Evolutionary conservation across 2,329 filamentous ascomycete genomes (phyloP).

Genomic region (Botrytis paeoniae): DNA sequence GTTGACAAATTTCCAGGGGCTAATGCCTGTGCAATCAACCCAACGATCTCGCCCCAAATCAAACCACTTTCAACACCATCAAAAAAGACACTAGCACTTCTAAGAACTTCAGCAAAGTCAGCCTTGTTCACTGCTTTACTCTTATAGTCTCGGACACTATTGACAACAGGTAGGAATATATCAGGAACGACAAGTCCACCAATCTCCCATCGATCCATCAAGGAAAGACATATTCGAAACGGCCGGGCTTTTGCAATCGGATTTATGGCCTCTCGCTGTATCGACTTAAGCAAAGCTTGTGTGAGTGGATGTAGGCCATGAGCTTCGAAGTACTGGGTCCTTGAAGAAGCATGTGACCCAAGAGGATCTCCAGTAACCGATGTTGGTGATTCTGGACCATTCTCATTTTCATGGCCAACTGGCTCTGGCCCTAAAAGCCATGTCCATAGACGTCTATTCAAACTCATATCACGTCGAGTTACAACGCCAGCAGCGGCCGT

Average conservation of each 20-base stretch:
- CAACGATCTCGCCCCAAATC: conserved; percentile 81
- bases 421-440: conserved; percentile 87
- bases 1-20: conserved; percentile 44
- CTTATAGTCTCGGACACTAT: conserved; percentile 75
- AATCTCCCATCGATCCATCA: conserved; percentile 99
- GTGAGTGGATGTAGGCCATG: conserved; percentile 74
- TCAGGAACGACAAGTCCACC: conserved; percentile 84
- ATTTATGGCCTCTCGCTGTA: conserved; percentile 52
- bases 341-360: conserved; percentile 44
- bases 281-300: conserved; percentile 72
- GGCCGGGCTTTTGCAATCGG: conserved; percentile 74
- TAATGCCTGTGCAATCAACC: conserved; percentile 62
- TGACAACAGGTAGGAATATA: conserved; percentile 81
- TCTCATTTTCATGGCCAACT: conserved; percentile 46
- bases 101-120: conserved; percentile 81
- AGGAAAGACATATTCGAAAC: conserved; percentile 85
- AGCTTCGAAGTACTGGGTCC: conserved; percentile 78
- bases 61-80: conserved; percentile 93
- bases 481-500: conserved; percentile 85
- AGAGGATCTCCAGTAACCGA: conserved; percentile 32
- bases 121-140: conserved; percentile 58
- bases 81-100: conserved; percentile 93
- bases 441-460: conserved; percentile 91
- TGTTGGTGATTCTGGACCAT: conserved; percentile 45
- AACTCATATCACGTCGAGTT: conserved; percentile 87